Evolutionary conservation across 2,329 filamentous ascomycete genomes (phyloP), one percentile per base, ranked within the genome.

Genomic region (Talaromyces verruculosus): DNA sequence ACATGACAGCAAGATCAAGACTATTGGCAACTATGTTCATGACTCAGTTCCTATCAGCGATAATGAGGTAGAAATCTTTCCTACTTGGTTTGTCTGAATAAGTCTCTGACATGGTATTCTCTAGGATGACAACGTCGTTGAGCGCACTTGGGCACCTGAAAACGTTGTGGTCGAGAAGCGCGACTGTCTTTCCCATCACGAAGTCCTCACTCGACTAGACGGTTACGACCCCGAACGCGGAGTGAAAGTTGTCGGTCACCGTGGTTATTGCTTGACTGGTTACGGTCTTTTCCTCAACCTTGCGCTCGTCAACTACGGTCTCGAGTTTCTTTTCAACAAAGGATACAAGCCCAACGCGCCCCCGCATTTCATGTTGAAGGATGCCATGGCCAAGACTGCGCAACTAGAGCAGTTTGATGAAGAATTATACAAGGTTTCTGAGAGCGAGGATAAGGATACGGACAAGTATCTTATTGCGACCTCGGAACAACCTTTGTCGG

Each of bases 341-440:
- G 93, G 91, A 65, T 96, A 93, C 80, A 92, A 86, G 35, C 89
- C 91, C 7, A 88, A 94, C 70, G 91, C 95, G 75, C 90, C 94
- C 1, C 93, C 93, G 1, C 93, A 92, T 75, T 96, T 99, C 84
- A 97, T 98, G 91, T 86, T 94, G 69, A 91, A 91, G 79, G 91
- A 96, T 61, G 90, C 92, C 78, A 99, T 99, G 95, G 93, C 91
- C 67, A 98, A 98, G 84, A 99, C 95, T 0, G 95, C 95, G 2
- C 95, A 99, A 81, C 88, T 99, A 30, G 93, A 95, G 71, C 91
- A 97, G 74, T 99, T 99, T 74, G 95, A 99, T 75, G 95, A 98
- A 78, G 94, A 98, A 79, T 84, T 99, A 61, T 99, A 99, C 85
- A 98, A 98, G 82, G 94, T 99, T 64, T 85, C 85, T 28, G 88